Evolutionary conservation across 1,284 basidiomycete species (phyloP).

Genomic region (Cutaneotrichosporon cutaneum): DNA sequence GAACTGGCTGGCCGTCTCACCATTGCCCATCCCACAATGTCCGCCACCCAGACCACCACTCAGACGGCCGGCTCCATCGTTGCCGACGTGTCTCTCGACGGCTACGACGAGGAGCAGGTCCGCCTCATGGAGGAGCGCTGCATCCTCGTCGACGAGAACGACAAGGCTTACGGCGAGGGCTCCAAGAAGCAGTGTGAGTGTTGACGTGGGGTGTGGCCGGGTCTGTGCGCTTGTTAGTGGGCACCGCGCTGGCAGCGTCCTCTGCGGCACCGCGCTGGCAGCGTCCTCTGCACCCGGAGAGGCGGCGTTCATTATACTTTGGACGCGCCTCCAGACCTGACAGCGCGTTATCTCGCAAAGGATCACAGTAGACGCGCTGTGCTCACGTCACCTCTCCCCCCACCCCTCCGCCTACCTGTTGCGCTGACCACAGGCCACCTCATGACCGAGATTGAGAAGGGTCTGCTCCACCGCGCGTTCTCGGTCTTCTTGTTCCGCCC

Average conservation of each 20-base stretch:
- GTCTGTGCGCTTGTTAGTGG: background rate
- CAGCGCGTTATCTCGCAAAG: no score
- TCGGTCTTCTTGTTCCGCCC: slow-evolving; percentile 97
- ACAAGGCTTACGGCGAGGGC: slow-evolving; percentile 81
- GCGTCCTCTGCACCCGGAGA: background rate
- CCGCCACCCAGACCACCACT: slow-evolving; percentile 6
- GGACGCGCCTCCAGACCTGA: background rate
- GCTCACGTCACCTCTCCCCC: background rate
- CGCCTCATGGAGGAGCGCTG: slow-evolving; percentile 97
- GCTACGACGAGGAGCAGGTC: slow-evolving; percentile 56
- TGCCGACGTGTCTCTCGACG: slow-evolving; percentile 35
- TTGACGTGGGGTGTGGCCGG: background rate
- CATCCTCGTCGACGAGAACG: slow-evolving; percentile 89
- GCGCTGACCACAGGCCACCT: slow-evolving; percentile 71
- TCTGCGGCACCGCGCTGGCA: background rate
- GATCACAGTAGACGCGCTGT: background rate
- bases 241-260: background rate
- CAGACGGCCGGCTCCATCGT: slow-evolving; percentile 3
- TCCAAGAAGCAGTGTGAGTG: slow-evolving; percentile 94
- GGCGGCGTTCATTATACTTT: no score
- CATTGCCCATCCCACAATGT: background rate
- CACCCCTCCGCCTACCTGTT: background rate
- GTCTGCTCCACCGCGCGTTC: slow-evolving; percentile 95
- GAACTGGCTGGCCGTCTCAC: background rate
- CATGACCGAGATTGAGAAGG: slow-evolving; percentile 95